Percentiles rank a stretch among this genome's conserved stretches.
Conservation (phyloP, 768 basidiomycete genomes). For the Strobilomyces confusus region DNA sequence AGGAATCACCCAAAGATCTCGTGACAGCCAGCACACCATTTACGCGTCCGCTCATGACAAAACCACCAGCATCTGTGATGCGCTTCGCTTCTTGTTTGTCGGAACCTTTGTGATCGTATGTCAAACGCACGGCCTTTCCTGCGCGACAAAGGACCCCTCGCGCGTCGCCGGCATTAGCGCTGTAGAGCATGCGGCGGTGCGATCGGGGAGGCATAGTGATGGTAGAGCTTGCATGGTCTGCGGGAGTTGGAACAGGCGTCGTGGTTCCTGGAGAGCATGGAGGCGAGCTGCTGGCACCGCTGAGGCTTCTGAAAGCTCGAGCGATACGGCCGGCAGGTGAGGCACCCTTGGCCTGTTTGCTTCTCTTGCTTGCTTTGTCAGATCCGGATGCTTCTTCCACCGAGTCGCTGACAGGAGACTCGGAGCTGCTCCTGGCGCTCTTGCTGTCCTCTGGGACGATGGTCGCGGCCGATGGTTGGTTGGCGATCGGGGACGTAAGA, state of each 20-base stretch:
- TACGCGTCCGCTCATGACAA: constrained; percentile 97
- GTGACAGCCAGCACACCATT: constrained; percentile 98
- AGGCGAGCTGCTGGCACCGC: constrained; percentile 30
- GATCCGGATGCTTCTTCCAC: constrained; percentile 31
- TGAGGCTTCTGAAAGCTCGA: constrained; percentile 52
- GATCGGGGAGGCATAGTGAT: constrained; percentile 40
- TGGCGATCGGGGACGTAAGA: constrained; percentile 33
- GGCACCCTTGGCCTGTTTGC: constrained; percentile 39
- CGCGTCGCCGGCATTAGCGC: constrained; percentile 96
- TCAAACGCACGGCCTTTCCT: constrained; percentile 87
- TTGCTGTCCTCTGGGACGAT: constrained; percentile 33
- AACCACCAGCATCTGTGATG: constrained; percentile 96
- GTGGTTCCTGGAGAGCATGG: constrained; percentile 11
- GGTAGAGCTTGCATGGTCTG: constrained; percentile 30
- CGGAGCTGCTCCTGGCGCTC: constrained; percentile 34
- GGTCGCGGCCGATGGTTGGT: constrained; percentile 27
- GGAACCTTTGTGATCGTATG: constrained; percentile 98
- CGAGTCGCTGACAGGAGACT: constrained; percentile 45
- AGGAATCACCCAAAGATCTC: constrained; percentile 90
- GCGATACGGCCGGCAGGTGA: constrained; percentile 47
- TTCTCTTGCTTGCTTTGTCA: constrained; percentile 36
- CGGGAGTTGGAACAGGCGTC: constrained; percentile 13
- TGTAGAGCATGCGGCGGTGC: constrained; percentile 79
- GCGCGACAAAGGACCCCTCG: constrained; percentile 88
- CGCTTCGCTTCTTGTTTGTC: constrained; percentile 97